Evolutionary conservation across 129 eudicot genomes (phyloP), one percentile per base, ranked within the genome.

Genomic region (Gnaphalium uliginosum): DNA sequence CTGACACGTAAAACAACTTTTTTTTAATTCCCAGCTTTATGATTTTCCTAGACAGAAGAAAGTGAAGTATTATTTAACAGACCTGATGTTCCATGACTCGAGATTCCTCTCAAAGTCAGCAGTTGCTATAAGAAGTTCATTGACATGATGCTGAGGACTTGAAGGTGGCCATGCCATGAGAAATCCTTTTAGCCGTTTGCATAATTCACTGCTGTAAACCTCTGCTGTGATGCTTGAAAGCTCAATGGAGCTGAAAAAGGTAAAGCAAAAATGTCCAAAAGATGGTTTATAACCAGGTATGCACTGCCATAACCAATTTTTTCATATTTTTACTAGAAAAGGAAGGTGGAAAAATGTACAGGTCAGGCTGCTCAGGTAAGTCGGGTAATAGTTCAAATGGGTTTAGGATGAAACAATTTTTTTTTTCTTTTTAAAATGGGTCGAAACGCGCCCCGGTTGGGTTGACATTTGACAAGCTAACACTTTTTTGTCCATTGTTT

Each of bases 161-260:
- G 96, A 90, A 51, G 98, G 98, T 37, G 98, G 98, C 90, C 98
- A 93, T 33, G 85, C 86, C 33, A 95, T 86, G 76, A 93, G 92
- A 72, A 93, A 93, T 9, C 79, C 80, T 82, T 77, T 85, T 25
- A 93, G 89, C 83, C 96, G 83, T 76, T 86, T 88, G 76, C 81
- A 71, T 82, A 93, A 74, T 63, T 93, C 96, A 51, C 81, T 85
- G 81, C 96, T 87, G 84, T 93, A 90, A 57, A 93, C 98, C 35
- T 81, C 72, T 15, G 96, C 87, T 19, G 98, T 90, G 78, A 93
- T 88, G 82, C 83, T 90, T 59, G 98, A 80, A 46, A 93, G 88
- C 65, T 93, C 98, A 64, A 90, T 88, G 33, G 95, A 88, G 78
- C 98, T 93, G 92, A 62, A 86, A 81, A 64, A 83, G 51, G 26